Evolutionary conservation across 208 protist genomes (phyloP).

Genomic region (Herpetomonas tarakana): DNA sequence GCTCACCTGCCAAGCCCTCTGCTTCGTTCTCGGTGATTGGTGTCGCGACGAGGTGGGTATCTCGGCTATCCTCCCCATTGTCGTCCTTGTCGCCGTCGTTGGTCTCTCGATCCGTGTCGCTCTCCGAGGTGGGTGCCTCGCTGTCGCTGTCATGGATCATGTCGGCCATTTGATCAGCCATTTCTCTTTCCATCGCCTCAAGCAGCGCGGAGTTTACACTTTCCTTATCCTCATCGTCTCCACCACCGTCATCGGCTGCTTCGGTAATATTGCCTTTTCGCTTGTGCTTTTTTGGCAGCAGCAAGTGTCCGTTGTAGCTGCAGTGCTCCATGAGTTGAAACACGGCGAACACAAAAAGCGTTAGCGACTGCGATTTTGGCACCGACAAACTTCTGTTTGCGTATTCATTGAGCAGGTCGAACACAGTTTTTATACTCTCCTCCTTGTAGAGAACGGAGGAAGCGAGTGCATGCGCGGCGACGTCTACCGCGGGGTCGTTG

Average conservation of each 20-base stretch:
- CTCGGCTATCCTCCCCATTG: neutral
- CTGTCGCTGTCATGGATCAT: conserved; percentile 35
- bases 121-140: neutral
- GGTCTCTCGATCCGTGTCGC: neutral
- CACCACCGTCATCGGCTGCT: conserved; percentile 12
- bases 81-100: neutral
- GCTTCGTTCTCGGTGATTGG: too few relatives aligned
- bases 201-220: conserved; percentile 27
- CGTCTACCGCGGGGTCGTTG: conserved; percentile 50
- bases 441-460: conserved; percentile 83
- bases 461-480: conserved; percentile 76
- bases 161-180: conserved; percentile 17
- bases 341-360: conserved; percentile 68
- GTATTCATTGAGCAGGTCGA: conserved; percentile 57
- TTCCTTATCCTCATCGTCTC: conserved; percentile 29
- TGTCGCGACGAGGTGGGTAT: neutral
- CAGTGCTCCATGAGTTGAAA: conserved; percentile 86
- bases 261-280: conserved; percentile 6
- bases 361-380: conserved; percentile 38
- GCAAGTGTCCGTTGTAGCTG: conserved; percentile 70
- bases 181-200: conserved; percentile 34
- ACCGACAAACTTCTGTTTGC: conserved; percentile 34
- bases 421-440: conserved; percentile 69
- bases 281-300: conserved; percentile 54
- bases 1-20: neutral